These are phyloP conservation scores for Ustilago vetiveriae DNA, from an alignment of 1,284 basidiomycete species.

Conservation along the genomic window DNA sequence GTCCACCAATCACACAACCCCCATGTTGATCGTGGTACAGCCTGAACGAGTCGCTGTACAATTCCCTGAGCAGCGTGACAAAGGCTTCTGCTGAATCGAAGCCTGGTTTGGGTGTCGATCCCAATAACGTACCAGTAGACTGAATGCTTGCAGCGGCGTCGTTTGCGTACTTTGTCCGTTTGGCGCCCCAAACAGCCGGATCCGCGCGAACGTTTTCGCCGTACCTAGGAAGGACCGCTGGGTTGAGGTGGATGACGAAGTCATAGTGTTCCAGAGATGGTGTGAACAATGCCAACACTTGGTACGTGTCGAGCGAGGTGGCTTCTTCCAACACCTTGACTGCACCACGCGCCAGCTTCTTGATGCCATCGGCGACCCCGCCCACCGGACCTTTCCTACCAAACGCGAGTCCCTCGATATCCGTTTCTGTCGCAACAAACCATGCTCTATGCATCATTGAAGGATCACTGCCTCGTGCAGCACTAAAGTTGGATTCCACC, in stretches of 20 bases:
- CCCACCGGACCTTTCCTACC: conserved; percentile 66
- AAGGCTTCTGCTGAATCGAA: conserved; percentile 83
- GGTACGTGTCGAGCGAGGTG: conserved; percentile 27
- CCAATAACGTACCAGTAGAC: conserved; percentile 53
- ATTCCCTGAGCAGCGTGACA: conserved; percentile 73
- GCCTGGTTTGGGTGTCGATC: conserved; percentile 41
- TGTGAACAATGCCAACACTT: conserved; percentile 77
- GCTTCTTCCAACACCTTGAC: conserved; percentile 48
- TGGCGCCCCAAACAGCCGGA: conserved; percentile 42
- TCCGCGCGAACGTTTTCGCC: conserved; percentile 68
- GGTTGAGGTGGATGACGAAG: conserved; percentile 80
- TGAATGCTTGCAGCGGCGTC: conserved; percentile 42
- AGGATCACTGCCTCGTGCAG: conserved; percentile 65
- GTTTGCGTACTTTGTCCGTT: conserved; percentile 71
- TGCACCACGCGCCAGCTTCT: conserved; percentile 51
- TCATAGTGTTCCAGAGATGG: conserved; percentile 88
- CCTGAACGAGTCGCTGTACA: conserved; percentile 80
- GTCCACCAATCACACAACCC: conserved; percentile 78
- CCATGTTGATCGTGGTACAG: conserved; percentile 88
- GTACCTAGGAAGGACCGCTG: conserved; percentile 77
- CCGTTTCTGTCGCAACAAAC: conserved; percentile 83
- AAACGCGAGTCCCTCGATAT: conserved; percentile 80
- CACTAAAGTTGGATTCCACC: conserved; percentile 71
- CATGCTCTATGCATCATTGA: conserved; percentile 73
- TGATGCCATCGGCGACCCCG: conserved; percentile 56